Evolutionary conservation across 805 yeast genomes (phyloP).

Genomic region (Lachancea kluyveri): DNA sequence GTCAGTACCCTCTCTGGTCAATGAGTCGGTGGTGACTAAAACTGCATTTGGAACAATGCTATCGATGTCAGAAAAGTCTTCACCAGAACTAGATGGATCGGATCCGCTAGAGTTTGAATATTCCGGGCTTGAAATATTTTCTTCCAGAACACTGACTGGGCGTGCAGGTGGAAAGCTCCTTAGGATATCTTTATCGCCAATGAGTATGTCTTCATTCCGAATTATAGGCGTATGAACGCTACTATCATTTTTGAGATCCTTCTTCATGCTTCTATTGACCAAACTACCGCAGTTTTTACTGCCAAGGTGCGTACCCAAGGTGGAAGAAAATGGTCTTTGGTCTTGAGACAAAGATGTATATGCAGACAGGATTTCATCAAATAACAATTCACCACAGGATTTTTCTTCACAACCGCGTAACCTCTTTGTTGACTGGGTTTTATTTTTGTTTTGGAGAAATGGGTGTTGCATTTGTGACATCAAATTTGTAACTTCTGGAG

Average conservation of each 20-base stretch:
- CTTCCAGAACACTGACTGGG: conserved; percentile 2
- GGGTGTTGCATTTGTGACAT: too few species aligned
- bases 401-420: too few species aligned
- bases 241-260: too few species aligned
- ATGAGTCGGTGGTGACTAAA: conserved; percentile 1
- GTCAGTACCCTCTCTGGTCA: not conserved
- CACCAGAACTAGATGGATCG: conserved; percentile 20
- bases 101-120: conserved; percentile 17
- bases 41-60: conserved; percentile 6
- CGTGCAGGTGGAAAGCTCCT: not conserved
- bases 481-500: too few species aligned
- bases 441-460: too few species aligned
- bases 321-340: not conserved
- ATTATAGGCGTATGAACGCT: too few species aligned
- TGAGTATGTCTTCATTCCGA: too few species aligned
- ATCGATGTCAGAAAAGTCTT: conserved; percentile 20
- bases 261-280: too few species aligned
- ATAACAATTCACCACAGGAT: conserved; percentile 17
- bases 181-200: too few species aligned
- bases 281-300: too few species aligned
- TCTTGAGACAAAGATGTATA: conserved; percentile 10
- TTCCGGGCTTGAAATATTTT: conserved; percentile 22
- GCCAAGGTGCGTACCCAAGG: too few species aligned
- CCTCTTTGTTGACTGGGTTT: too few species aligned
- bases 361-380: conserved; percentile 25